These are phyloP conservation scores for Omphalotus olearius DNA, from an alignment of 1,284 basidiomycete species.

Conservation along the genomic window DNA sequence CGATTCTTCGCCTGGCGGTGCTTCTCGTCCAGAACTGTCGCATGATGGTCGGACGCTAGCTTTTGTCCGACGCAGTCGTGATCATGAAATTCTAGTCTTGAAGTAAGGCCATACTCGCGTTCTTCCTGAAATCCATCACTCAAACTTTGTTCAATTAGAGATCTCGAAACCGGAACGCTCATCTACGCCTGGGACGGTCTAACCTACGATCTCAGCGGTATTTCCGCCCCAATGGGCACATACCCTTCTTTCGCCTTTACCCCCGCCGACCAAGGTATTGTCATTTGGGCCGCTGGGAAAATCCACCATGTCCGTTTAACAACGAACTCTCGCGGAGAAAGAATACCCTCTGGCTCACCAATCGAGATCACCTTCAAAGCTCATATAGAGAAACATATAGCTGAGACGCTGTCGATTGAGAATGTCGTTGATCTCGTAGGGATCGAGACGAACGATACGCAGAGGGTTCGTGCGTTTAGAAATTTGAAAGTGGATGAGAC, in stretches of 20 bases:
- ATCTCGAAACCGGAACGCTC: constrained; percentile 60
- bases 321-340: constrained; percentile 46
- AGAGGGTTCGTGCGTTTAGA: constrained; percentile 56
- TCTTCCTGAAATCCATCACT: not conserved
- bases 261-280: constrained; percentile 53
- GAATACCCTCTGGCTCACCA: constrained; percentile 30
- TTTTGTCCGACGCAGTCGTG: constrained; percentile 66
- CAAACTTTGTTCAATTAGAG: constrained; percentile 33
- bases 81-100: constrained; percentile 66
- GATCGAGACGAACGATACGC: constrained; percentile 48
- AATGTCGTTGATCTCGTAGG: constrained; percentile 44
- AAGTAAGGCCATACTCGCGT: constrained; percentile 40
- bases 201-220: constrained; percentile 56
- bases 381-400: constrained; percentile 57
- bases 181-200: constrained; percentile 65
- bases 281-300: constrained; percentile 72
- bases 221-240: constrained; percentile 74
- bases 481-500: constrained; percentile 51
- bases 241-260: constrained; percentile 73
- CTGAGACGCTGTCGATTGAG: constrained; percentile 42
- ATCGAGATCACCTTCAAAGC: constrained; percentile 54
- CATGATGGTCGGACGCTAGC: constrained; percentile 64
- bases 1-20: constrained; percentile 57
- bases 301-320: constrained; percentile 62
- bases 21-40: constrained; percentile 65